A percentile compares a stretch with the other conserved stretches of the same genome.
These are phyloP conservation scores for Fragilaria crotonensis DNA, from an alignment of 108 stramenopile species.

Conservation along the genomic window DNA sequence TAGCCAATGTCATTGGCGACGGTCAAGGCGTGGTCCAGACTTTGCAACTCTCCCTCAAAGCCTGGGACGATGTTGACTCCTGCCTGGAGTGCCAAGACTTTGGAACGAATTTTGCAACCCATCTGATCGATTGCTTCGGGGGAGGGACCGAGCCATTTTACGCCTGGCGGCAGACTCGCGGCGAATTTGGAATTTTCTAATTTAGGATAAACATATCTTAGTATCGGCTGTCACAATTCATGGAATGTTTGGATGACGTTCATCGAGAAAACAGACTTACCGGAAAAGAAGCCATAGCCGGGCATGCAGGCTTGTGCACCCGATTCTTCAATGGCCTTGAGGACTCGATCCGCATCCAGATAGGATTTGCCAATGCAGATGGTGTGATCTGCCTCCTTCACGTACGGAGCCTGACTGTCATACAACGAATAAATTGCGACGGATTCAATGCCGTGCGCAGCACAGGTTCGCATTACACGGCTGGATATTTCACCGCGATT, in stretches of 20 bases:
- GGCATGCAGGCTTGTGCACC: slow-evolving; percentile 91
- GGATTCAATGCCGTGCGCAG: slow-evolving; percentile 63
- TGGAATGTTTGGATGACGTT: neutral
- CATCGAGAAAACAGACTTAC: neutral
- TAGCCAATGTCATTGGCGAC: slow-evolving; percentile 92
- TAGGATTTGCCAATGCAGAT: slow-evolving; percentile 84
- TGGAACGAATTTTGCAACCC: slow-evolving; percentile 92
- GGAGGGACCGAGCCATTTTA: slow-evolving; percentile 89
- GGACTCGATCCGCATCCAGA: slow-evolving; percentile 69
- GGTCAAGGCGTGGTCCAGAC: slow-evolving; percentile 41
- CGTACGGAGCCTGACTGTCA: slow-evolving; percentile 60
- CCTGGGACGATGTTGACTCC: slow-evolving; percentile 92
- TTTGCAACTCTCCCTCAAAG: slow-evolving; percentile 61
- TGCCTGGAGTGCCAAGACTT: slow-evolving; percentile 85
- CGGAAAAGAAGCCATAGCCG: slow-evolving; percentile 73
- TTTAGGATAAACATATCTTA: slow-evolving; percentile 78
- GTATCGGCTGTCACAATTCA: slow-evolving; percentile 49
- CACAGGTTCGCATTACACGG: slow-evolving; percentile 87
- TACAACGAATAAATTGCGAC: slow-evolving; percentile 88
- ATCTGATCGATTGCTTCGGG: slow-evolving; percentile 79
- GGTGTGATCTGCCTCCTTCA: slow-evolving; percentile 67
- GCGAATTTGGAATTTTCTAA: slow-evolving; percentile 81
- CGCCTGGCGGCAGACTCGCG: slow-evolving; percentile 14
- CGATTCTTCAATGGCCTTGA: slow-evolving; percentile 55
- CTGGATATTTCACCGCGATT: slow-evolving; percentile 94